Evolutionary conservation across 495 filamentous ascomycete genomes (phyloP).

Genomic region (Trichoderma asperelloides): DNA sequence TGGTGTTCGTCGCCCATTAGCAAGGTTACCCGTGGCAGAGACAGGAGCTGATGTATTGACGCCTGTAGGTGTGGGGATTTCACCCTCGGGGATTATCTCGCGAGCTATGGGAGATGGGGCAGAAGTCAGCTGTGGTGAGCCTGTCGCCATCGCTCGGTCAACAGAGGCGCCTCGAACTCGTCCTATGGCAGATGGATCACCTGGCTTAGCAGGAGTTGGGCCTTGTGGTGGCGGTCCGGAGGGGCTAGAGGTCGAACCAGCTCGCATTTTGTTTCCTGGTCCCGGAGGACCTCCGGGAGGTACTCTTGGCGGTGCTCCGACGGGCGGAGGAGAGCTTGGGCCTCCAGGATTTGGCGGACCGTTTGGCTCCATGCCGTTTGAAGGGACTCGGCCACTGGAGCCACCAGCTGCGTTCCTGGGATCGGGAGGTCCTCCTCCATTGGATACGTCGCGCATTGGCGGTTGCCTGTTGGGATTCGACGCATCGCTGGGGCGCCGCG

Average conservation of each 20-base stretch:
- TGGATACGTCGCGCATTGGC: slow-evolving; percentile 55
- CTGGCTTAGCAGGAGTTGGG: slow-evolving; percentile 65
- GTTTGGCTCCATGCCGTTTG: slow-evolving; percentile 25
- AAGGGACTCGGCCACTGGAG: neutral
- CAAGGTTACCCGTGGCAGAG: neutral
- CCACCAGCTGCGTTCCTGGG: slow-evolving; percentile 36
- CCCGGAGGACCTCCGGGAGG: neutral
- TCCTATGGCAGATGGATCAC: slow-evolving; percentile 17
- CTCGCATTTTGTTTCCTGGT: slow-evolving; percentile 57
- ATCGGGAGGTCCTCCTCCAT: slow-evolving; percentile 39
- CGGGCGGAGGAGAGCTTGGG: slow-evolving; percentile 11
- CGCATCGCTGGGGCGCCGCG: slow-evolving; percentile 32
- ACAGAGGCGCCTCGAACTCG: slow-evolving; percentile 31
- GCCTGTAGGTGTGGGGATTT: slow-evolving; percentile 24
- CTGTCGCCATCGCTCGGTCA: slow-evolving; percentile 28
- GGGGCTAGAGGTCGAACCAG: slow-evolving; percentile 60
- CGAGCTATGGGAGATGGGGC: slow-evolving; percentile 47
- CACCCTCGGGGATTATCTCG: slow-evolving; percentile 38
- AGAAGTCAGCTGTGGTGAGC: slow-evolving; percentile 18
- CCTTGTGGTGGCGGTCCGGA: slow-evolving; percentile 80
- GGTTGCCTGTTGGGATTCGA: slow-evolving; percentile 25
- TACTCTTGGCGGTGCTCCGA: slow-evolving; percentile 14
- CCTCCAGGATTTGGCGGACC: slow-evolving; percentile 5
- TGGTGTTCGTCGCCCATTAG: slow-evolving; percentile 56
- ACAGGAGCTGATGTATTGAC: neutral